Conservation (phyloP, 176 grass and related monocot species). For the Aegilops sharonensis region DNA sequence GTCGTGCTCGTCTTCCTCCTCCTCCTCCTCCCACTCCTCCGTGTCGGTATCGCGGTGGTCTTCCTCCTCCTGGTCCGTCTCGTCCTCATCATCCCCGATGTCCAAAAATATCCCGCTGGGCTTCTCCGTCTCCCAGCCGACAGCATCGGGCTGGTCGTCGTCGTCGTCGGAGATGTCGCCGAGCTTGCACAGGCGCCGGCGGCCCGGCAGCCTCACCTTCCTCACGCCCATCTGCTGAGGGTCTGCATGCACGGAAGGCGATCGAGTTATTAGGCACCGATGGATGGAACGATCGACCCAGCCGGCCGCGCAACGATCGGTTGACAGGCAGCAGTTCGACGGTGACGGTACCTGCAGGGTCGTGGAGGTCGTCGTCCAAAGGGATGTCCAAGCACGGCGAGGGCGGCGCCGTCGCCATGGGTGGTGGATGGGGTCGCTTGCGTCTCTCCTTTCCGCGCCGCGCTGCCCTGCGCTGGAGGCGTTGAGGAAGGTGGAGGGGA, state of each 20-base stretch:
- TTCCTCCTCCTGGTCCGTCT: neutral
- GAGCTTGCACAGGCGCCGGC: conserved; percentile 6
- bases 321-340: neutral
- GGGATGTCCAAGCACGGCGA: too few relatives aligned
- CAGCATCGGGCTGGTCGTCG: neutral
- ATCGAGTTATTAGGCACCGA: neutral
- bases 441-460: too few relatives aligned
- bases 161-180: neutral
- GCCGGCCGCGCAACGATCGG: neutral
- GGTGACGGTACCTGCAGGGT: neutral
- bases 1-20: neutral
- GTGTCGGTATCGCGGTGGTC: neutral
- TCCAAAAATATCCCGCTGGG: neutral
- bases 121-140: neutral
- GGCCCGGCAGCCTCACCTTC: conserved; percentile 9
- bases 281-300: neutral
- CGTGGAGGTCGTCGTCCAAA: neutral
- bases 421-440: too few relatives aligned
- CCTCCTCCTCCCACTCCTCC: neutral
- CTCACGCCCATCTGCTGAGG: neutral
- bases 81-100: neutral
- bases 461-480: too few relatives aligned
- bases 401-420: too few relatives aligned
- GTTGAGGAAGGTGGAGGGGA: too few relatives aligned
- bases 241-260: neutral